phyloP scores from a whole-genome alignment of 306 rosid species.

The Biancaea sappan region DNA sequence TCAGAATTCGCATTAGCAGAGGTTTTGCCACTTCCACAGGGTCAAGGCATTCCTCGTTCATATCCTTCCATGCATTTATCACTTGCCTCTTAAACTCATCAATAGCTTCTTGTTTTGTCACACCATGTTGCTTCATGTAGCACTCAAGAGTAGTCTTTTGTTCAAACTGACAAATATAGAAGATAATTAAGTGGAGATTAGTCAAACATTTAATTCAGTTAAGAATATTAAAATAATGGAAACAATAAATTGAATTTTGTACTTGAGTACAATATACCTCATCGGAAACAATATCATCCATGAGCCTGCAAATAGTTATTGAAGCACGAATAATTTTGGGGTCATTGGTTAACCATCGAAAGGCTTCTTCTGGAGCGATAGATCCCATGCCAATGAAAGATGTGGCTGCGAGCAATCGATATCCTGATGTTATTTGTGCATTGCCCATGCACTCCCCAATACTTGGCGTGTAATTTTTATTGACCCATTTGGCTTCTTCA shows the following conservation, averaged over 20 bases:
- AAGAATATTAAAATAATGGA: too few species aligned
- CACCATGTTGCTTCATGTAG: slow-evolving; percentile 42
- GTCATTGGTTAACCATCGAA: slow-evolving; percentile 10
- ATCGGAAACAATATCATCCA: slow-evolving; percentile 39
- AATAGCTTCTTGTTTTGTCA: neutral
- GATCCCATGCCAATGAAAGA: slow-evolving; percentile 17
- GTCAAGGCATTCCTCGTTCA: slow-evolving; percentile 23
- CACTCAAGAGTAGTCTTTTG: slow-evolving; percentile 41
- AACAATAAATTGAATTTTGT: neutral
- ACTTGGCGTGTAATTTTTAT: slow-evolving; percentile 14
- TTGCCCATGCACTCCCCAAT: slow-evolving; percentile 32
- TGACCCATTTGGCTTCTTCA: slow-evolving; percentile 30
- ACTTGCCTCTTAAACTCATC: neutral
- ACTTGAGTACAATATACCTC: neutral
- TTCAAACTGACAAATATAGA: slow-evolving; percentile 20
- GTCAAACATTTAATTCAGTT: too few species aligned
- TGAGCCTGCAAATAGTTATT: slow-evolving; percentile 24
- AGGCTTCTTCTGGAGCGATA: neutral
- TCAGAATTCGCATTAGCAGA: slow-evolving; percentile 26
- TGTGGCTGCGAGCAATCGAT: neutral
- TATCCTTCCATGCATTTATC: slow-evolving; percentile 37
- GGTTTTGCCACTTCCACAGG: slow-evolving; percentile 18
- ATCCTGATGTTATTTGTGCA: neutral
- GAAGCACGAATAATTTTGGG: slow-evolving; percentile 29
- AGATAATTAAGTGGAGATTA: too few species aligned